phyloP scores from a whole-genome alignment of 495 filamentous ascomycete species.

The Penicillium ochrochloron region DNA sequence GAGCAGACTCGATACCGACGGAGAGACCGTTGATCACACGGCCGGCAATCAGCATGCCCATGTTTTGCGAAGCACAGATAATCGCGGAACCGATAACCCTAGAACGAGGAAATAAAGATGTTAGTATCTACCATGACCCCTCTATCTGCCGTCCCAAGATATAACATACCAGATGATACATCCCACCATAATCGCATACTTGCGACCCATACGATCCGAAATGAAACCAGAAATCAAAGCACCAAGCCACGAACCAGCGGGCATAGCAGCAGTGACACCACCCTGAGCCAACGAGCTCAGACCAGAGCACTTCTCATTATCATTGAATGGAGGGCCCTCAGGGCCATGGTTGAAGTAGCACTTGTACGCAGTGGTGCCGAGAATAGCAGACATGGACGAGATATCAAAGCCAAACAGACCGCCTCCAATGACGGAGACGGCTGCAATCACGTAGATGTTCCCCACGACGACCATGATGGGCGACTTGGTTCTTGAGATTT shows the following conservation, averaged over 20 bases:
- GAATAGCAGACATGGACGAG: constrained; percentile 73
- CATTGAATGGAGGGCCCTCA: constrained; percentile 34
- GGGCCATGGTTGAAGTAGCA: constrained; percentile 67
- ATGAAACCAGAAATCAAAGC: constrained; percentile 69
- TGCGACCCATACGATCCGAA: constrained; percentile 71
- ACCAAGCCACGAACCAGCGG: constrained; percentile 74
- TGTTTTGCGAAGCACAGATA: constrained; percentile 72
- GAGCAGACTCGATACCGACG: constrained; percentile 80
- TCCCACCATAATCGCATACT: constrained; percentile 68
- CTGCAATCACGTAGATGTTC: constrained; percentile 77
- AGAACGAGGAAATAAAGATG: neutral
- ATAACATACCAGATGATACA: constrained; percentile 62
- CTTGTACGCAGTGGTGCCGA: constrained; percentile 52
- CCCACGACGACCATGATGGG: constrained; percentile 49
- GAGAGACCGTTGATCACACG: constrained; percentile 79
- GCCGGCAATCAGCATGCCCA: constrained; percentile 73
- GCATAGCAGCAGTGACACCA: constrained; percentile 73
- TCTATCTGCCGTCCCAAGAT: neutral
- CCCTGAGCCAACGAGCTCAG: constrained; percentile 55
- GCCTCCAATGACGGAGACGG: constrained; percentile 77
- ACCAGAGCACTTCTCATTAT: constrained; percentile 48
- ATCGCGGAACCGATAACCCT: constrained; percentile 70
- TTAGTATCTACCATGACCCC: neutral
- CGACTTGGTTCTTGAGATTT: neutral
- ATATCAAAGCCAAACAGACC: constrained; percentile 86